phyloP scores from a whole-genome alignment of 75 land plant species.

The Cunninghamia lanceolata region DNA sequence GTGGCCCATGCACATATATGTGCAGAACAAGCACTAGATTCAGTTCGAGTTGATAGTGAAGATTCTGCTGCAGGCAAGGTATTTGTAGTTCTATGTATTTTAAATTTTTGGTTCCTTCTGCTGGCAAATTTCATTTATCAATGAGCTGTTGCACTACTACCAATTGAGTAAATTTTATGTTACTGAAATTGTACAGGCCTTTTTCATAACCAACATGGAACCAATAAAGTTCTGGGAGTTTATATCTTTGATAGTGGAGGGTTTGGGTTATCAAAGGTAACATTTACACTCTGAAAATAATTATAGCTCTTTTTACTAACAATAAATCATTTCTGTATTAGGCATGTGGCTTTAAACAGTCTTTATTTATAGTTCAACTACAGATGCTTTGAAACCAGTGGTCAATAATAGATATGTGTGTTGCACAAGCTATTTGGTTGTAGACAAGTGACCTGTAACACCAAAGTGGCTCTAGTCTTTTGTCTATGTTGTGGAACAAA shows the following conservation, averaged over 20 bases:
- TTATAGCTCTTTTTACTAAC: background rate
- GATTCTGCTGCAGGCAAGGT: conserved; percentile 76
- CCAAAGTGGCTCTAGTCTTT: background rate
- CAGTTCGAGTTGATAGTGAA: conserved; percentile 14
- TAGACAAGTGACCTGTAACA: background rate
- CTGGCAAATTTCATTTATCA: background rate
- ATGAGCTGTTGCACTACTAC: background rate
- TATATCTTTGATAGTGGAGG: conserved; percentile 69
- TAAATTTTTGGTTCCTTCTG: background rate
- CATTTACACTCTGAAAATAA: background rate
- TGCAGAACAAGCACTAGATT: conserved; percentile 82
- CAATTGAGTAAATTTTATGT: background rate
- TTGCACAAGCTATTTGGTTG: background rate
- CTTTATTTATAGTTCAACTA: background rate
- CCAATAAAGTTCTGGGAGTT: conserved; percentile 95
- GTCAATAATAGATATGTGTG: background rate
- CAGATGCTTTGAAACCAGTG: background rate
- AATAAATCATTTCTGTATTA: background rate
- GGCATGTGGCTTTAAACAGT: background rate
- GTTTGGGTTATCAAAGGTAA: conserved; percentile 94
- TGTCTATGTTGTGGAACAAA: background rate
- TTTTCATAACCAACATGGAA: conserved; percentile 88
- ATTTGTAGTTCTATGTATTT: background rate
- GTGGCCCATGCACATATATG: conserved; percentile 96
- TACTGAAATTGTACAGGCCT: conserved; percentile 52